Conservation (phyloP, 805 yeast genomes). For the Blastobotrys muscicola region DNA sequence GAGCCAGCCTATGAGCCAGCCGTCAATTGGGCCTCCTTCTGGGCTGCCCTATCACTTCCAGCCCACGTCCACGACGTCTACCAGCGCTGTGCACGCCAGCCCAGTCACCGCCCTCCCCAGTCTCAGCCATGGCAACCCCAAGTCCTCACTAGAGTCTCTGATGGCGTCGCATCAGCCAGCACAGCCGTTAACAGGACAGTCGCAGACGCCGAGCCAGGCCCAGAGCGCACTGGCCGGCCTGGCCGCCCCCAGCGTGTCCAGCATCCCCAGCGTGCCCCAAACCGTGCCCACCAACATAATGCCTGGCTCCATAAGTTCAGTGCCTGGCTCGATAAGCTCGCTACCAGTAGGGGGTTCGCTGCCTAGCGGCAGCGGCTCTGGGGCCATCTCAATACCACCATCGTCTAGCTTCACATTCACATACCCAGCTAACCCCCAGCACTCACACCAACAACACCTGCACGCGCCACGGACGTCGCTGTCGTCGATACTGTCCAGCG, state of each 20-base stretch:
- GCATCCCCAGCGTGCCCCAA: too few relatives aligned
- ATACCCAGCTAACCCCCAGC: neutral
- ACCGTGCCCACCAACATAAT: slow-evolving; percentile 12
- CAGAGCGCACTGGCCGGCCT: neutral
- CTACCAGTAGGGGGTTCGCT: slow-evolving; percentile 1
- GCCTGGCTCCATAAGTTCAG: slow-evolving; percentile 7
- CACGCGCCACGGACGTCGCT: slow-evolving; percentile 5
- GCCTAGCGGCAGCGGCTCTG: too few relatives aligned
- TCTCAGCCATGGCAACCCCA: neutral
- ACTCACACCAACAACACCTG: slow-evolving; percentile 5
- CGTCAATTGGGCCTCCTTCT: too few relatives aligned
- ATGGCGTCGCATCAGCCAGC: neutral
- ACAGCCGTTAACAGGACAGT: too few relatives aligned
- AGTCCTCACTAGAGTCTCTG: slow-evolving; percentile 4
- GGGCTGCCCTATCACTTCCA: neutral
- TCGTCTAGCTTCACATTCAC: slow-evolving; percentile 4
- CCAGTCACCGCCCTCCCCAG: slow-evolving; percentile 1
- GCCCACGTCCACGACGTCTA: neutral
- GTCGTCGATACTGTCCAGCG: too few relatives aligned
- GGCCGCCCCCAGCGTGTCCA: neutral
- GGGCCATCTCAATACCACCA: slow-evolving; percentile 1
- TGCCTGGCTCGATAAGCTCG: neutral
- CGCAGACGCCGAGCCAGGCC: neutral
- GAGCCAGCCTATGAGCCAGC: too few relatives aligned
- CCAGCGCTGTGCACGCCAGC: slow-evolving; percentile 1